Conservation (phyloP, 768 basidiomycete genomes). For the Russula earlei region DNA sequence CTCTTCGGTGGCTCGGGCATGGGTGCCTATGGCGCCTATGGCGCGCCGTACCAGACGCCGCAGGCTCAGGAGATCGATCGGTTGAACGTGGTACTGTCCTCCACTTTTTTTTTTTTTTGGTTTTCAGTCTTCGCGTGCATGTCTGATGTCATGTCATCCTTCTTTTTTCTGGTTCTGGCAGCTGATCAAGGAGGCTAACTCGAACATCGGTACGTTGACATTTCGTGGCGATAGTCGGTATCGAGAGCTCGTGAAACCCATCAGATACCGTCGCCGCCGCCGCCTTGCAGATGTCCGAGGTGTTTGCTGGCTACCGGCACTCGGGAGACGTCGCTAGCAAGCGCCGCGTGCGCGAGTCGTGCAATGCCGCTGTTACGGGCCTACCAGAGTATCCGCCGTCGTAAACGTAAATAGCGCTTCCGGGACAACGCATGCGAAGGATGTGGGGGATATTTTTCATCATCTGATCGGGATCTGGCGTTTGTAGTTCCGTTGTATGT, state of each 20-base stretch:
- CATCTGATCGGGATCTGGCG: background rate
- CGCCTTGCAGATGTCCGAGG: conserved; percentile 69
- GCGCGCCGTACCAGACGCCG: conserved; percentile 13
- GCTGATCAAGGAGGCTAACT: conserved; percentile 49
- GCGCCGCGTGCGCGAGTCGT: conserved; percentile 64
- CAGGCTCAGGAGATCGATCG: conserved; percentile 38
- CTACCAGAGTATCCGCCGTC: conserved; percentile 66
- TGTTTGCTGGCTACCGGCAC: conserved; percentile 61
- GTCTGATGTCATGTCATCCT: background rate
- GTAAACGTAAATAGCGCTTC: no score
- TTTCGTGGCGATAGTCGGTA: background rate
- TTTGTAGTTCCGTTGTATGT: background rate
- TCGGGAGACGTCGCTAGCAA: conserved; percentile 66
- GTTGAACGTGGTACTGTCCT: conserved; percentile 43
- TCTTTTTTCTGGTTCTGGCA: conserved; percentile 19
- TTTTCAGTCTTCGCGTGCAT: background rate
- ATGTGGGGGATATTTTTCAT: background rate
- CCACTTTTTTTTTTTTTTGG: background rate
- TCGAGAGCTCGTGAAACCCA: background rate
- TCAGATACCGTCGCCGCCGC: conserved; percentile 60
- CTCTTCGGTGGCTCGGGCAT: conserved; percentile 26
- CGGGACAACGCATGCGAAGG: background rate
- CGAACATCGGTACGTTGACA: conserved; percentile 37
- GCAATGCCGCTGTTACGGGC: conserved; percentile 60
- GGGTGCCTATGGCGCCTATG: conserved; percentile 22